Percentiles rank a stretch among this genome's conserved stretches.
phyloP scores from a whole-genome alignment of 805 yeast genomes.

The Ogataea degrootiae region DNA sequence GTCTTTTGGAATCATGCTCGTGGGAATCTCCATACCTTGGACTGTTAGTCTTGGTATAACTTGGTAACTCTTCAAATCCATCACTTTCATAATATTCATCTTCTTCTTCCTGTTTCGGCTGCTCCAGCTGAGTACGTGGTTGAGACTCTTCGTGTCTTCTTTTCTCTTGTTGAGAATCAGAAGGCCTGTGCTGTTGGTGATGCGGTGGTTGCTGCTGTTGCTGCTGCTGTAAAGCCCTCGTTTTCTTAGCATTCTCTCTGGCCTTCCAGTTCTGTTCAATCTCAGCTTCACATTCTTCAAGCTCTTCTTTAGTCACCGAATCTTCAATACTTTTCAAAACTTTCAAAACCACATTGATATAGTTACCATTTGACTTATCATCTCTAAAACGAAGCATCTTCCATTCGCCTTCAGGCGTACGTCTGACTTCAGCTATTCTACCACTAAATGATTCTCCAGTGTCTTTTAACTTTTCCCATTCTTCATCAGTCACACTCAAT shows the following conservation, averaged over 20 bases:
- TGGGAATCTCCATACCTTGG: slow-evolving; percentile 27
- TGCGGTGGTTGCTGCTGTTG: slow-evolving; percentile 7
- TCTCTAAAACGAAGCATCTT: slow-evolving; percentile 83
- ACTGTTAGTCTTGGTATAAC: slow-evolving; percentile 20
- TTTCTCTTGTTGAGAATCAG: not conserved
- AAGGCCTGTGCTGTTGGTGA: slow-evolving; percentile 4
- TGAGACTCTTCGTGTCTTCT: not conserved
- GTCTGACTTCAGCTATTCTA: slow-evolving; percentile 79
- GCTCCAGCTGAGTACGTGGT: slow-evolving; percentile 5
- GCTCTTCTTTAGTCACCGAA: slow-evolving; percentile 75
- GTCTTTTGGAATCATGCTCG: slow-evolving; percentile 12
- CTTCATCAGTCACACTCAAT: slow-evolving; percentile 57
- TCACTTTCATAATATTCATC: slow-evolving; percentile 31
- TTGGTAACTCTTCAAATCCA: slow-evolving; percentile 34
- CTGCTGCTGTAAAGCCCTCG: slow-evolving; percentile 17
- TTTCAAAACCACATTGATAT: slow-evolving; percentile 71
- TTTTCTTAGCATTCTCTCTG: slow-evolving; percentile 38
- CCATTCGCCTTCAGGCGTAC: slow-evolving; percentile 70
- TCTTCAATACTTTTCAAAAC: slow-evolving; percentile 82
- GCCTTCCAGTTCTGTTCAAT: slow-evolving; percentile 61
- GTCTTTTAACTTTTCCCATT: slow-evolving; percentile 73
- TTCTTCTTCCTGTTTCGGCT: slow-evolving; percentile 13
- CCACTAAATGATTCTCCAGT: slow-evolving; percentile 82
- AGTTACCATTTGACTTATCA: slow-evolving; percentile 88
- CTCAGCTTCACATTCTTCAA: slow-evolving; percentile 49